These are phyloP conservation scores for Aspergillus niger DNA, from an alignment of 2,329 filamentous ascomycete genomes.

Conservation along the genomic window DNA sequence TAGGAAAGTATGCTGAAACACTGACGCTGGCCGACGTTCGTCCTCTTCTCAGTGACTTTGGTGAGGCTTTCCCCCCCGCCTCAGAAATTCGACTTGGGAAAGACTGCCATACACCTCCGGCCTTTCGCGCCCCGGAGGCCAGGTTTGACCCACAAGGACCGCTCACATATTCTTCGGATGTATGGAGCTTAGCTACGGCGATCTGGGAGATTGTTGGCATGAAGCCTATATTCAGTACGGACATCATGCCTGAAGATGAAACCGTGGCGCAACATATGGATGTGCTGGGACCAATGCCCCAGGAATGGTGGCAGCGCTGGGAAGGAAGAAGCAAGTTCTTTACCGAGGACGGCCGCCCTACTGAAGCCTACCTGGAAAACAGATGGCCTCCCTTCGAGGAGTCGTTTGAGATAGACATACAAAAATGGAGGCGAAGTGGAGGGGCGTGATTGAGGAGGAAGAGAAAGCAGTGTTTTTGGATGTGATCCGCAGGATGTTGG, in stretches of 20 bases:
- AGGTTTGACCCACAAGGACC: slow-evolving; percentile 14
- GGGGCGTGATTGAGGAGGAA: slow-evolving; percentile 11
- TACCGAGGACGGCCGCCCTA: slow-evolving; percentile 18
- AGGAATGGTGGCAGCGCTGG: slow-evolving; percentile 22
- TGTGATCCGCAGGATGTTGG: slow-evolving; percentile 20
- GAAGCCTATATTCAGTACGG: slow-evolving; percentile 25
- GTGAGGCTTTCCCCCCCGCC: slow-evolving; percentile 21
- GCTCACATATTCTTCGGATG: slow-evolving; percentile 29
- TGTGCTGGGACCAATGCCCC: slow-evolving; percentile 24
- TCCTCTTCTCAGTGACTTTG: slow-evolving; percentile 37
- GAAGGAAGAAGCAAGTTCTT: slow-evolving; percentile 18
- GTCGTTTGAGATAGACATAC: slow-evolving; percentile 17
- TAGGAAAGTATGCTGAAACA: slow-evolving; percentile 33
- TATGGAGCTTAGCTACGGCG: slow-evolving; percentile 29
- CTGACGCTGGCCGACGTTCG: slow-evolving; percentile 32
- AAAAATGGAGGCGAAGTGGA: slow-evolving; percentile 16
- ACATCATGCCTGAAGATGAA: slow-evolving; percentile 20
- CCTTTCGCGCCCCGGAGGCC: slow-evolving; percentile 20
- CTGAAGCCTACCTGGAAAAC: slow-evolving; percentile 7
- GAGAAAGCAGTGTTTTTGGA: slow-evolving; percentile 21
- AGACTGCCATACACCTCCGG: slow-evolving; percentile 25
- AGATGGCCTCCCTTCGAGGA: slow-evolving; percentile 12
- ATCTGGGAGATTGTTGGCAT: slow-evolving; percentile 35
- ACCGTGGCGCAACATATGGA: slow-evolving; percentile 25
- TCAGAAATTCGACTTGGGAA: slow-evolving; percentile 24